Evolutionary conservation across 352 stramenopile genomes (phyloP), one percentile per base, ranked within the genome.

Genomic region (Pythium insidiosum): DNA sequence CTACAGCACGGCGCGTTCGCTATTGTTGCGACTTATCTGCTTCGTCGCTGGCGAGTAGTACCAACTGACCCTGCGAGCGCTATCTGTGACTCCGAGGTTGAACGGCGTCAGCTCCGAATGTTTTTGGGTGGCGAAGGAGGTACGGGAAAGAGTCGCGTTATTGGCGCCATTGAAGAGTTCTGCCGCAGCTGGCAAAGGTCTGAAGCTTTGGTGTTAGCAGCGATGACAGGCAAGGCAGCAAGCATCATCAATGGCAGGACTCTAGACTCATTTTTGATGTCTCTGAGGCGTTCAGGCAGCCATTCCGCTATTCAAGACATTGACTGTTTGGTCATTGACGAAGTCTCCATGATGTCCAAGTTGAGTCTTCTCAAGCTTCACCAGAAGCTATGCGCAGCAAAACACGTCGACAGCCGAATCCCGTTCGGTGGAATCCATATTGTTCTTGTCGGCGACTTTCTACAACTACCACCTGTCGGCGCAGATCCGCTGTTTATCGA

Each of bases 171-270:
- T 7, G 13, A 42, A 28, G 36, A 24, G 15, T n/a, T 42, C 11
- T 42, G 36, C 20, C 36, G 36, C 6, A 25, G 18, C 10, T 42
- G 36, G 36, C 18, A 28, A 15, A 6, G 36, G 18, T 19, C 36
- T 23, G 6, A 28, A 6, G 5, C 36, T 7, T 26, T 26, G 16
- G 36, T 42, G 6, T 13, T 42, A 4, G 12, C 34, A 1, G 49
- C 49, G 5, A 30, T 57, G 33, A 57, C 49, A 1, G 43, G 50
- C 1, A 58, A 58, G 13, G 50, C 50, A 16, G 50, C 50, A 12
- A 58, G 18, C 21, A 12, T 58, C 4, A 43, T 58, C 21, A 37
- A 31, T 19, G 50, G 50, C 7, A 28, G 31, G 1, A 58, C 50
- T 13, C 24, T 58, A 0, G 43, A 42, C 2, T 26, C 21, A 3